Conservation (phyloP, 345 rosid genomes). For the Litchi chinensis region DNA sequence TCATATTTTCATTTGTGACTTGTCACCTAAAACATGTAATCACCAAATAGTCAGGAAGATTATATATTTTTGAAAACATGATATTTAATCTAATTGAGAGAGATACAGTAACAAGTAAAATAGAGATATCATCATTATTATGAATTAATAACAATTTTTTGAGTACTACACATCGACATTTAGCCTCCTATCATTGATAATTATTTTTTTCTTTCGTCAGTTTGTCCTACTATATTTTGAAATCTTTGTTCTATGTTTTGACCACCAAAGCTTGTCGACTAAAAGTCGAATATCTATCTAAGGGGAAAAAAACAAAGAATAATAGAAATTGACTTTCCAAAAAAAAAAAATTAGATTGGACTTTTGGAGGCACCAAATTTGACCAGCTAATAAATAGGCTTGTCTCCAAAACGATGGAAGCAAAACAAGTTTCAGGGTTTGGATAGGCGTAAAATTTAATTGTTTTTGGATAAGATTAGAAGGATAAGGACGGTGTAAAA, state of each 20-base stretch:
- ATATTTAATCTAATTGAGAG: not conserved
- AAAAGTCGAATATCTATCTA: not conserved
- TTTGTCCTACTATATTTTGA: too few relatives aligned
- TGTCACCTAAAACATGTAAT: slow-evolving; percentile 5
- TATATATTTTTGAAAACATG: not conserved
- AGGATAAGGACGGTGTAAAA: not conserved
- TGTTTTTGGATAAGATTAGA: slow-evolving; percentile 15
- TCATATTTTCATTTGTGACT: not conserved
- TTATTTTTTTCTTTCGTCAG: too few relatives aligned
- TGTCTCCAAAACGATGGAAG: slow-evolving; percentile 6
- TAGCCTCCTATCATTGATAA: too few relatives aligned
- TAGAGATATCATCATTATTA: too few relatives aligned
- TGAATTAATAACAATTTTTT: too few relatives aligned
- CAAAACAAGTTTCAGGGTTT: not conserved
- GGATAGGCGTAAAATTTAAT: not conserved
- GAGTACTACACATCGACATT: too few relatives aligned
- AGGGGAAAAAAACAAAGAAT: not conserved
- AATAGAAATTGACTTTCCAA: not conserved
- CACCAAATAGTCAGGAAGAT: not conserved
- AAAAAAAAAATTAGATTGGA: not conserved
- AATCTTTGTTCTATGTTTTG: not conserved
- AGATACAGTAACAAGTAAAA: not conserved
- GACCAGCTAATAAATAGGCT: slow-evolving; percentile 5
- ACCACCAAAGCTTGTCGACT: not conserved
- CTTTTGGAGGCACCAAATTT: slow-evolving; percentile 23